phyloP scores from a whole-genome alignment of 495 filamentous ascomycete genomes.

The Opeltia flavorubescens region DNA sequence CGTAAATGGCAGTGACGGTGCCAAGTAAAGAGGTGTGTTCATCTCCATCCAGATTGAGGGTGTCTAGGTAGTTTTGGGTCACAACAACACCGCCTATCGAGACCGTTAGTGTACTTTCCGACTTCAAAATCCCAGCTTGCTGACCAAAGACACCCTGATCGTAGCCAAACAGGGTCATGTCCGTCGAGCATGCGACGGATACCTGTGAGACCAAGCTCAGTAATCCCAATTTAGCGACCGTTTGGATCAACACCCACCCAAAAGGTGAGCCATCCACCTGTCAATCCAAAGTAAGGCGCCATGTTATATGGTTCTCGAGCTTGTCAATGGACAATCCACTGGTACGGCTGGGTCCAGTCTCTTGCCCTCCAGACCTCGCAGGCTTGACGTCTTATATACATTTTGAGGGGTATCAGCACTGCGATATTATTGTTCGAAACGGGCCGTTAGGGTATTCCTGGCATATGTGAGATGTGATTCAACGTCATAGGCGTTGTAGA shows the following conservation, averaged over 20 bases:
- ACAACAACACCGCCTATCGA: conserved; percentile 38
- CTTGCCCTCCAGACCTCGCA: background rate
- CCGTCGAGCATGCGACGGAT: conserved; percentile 38
- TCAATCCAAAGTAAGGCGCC: conserved; percentile 41
- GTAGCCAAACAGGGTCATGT: conserved; percentile 48
- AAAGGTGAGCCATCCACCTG: conserved; percentile 29
- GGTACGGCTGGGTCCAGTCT: background rate
- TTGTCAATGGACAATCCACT: background rate
- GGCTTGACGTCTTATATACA: background rate
- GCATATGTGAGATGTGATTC: too few species aligned
- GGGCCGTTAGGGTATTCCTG: background rate
- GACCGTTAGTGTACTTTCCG: background rate
- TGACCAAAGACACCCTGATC: conserved; percentile 5
- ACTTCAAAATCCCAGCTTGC: background rate
- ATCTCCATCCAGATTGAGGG: conserved; percentile 32
- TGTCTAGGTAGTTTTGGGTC: conserved; percentile 40
- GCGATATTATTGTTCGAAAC: background rate
- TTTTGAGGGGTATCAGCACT: background rate
- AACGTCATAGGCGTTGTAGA: background rate
- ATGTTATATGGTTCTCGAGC: background rate
- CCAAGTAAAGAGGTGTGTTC: conserved; percentile 34
- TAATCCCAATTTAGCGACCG: background rate
- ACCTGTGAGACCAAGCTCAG: background rate
- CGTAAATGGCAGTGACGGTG: conserved; percentile 46
- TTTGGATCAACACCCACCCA: background rate